Percentiles rank a stretch among this genome's conserved stretches.
Evolutionary conservation across 1,139 yeast genomes (phyloP).

Genomic region (Pneumocystis jirovecii): DNA sequence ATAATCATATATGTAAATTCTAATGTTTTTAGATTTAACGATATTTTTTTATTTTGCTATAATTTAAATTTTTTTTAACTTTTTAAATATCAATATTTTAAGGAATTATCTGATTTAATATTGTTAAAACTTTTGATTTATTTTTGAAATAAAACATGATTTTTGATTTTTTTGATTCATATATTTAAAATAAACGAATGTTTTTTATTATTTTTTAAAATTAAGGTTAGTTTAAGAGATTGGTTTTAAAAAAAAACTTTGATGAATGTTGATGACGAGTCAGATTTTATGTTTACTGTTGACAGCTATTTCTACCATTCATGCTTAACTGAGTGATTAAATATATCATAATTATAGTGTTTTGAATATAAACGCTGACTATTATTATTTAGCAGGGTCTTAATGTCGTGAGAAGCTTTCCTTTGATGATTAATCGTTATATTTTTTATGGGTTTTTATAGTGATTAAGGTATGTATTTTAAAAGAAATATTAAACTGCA

Average conservation of each 20-base stretch:
- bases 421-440: neutral
- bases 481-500: neutral
- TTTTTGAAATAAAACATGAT: neutral
- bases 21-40: neutral
- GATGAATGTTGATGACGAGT: constrained; percentile 1
- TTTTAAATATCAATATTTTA: neutral
- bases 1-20: neutral
- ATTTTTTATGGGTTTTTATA: neutral
- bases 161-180: neutral
- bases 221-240: neutral
- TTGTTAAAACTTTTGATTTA: neutral
- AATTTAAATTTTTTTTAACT: too few relatives aligned
- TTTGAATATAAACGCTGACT: neutral
- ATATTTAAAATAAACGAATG: neutral
- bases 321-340: neutral
- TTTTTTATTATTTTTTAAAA: neutral
- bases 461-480: neutral
- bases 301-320: neutral
- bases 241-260: neutral
- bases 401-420: neutral
- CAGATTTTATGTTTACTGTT: neutral
- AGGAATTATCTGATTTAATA: neutral
- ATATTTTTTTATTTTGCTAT: neutral
- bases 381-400: neutral
- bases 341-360: neutral